These are phyloP conservation scores for Bryum argenteum DNA, from an alignment of 225 moss, liverwort and hornwort genomes.

Conservation along the genomic window DNA sequence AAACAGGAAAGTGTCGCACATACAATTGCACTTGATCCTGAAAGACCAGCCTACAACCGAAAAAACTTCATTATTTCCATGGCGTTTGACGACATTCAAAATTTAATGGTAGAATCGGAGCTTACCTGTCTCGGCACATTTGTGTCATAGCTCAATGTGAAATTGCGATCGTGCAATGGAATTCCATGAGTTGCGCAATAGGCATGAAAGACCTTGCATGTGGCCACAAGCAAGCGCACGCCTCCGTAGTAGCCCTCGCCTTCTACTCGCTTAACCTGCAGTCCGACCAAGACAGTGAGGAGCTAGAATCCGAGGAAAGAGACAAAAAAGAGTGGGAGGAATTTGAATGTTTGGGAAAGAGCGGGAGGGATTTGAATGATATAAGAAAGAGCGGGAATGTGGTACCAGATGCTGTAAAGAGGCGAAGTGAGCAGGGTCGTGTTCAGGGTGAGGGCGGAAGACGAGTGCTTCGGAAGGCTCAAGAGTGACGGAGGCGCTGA, in stretches of 20 bases:
- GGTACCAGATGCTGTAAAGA: slow-evolving; percentile 78
- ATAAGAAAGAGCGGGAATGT: background rate
- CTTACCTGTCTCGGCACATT: slow-evolving; percentile 87
- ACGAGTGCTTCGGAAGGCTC: slow-evolving; percentile 68
- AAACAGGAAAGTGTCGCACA: slow-evolving; percentile 90
- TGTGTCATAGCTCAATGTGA: slow-evolving; percentile 88
- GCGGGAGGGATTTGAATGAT: background rate
- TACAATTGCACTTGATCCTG: slow-evolving; percentile 97
- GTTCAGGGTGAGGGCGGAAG: slow-evolving; percentile 69
- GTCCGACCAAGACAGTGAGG: background rate
- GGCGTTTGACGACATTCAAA: too few relatives aligned
- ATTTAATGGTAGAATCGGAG: too few relatives aligned
- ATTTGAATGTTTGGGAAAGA: background rate
- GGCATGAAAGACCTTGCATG: slow-evolving; percentile 84
- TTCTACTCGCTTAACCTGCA: slow-evolving; percentile 60
- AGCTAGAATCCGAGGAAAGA: background rate
- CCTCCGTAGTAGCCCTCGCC: slow-evolving; percentile 97
- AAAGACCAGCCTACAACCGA: slow-evolving; percentile 68
- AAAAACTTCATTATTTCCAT: too few relatives aligned
- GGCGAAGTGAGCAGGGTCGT: slow-evolving; percentile 71
- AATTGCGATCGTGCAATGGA: slow-evolving; percentile 69
- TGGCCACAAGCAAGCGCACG: slow-evolving; percentile 80
- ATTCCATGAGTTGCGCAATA: slow-evolving; percentile 61
- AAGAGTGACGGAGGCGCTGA: slow-evolving; percentile 73
- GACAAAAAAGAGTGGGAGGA: background rate